A percentile compares a stretch with the other conserved stretches of the same genome.
Conservation (phyloP, 139 green algal species). For the Microglena sp. region DNA sequence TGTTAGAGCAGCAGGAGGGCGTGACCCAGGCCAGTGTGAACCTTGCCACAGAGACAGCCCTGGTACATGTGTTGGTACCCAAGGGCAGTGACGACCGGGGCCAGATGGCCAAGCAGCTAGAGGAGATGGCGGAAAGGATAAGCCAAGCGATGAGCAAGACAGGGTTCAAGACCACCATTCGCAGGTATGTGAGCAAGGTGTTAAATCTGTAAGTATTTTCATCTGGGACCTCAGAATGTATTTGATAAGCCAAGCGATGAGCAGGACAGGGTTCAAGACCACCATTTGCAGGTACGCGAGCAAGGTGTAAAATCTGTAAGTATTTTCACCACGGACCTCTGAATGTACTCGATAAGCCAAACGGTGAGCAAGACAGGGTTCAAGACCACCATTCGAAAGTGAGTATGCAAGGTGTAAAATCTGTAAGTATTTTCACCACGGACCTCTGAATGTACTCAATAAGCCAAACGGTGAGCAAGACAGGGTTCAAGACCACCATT, state of each 20-base stretch:
- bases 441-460: too few species aligned
- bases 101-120: background rate
- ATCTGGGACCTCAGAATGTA: too few species aligned
- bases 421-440: too few species aligned
- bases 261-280: constrained; percentile 32
- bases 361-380: constrained; percentile 39
- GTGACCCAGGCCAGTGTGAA: constrained; percentile 70
- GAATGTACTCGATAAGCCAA: background rate
- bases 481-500: constrained; percentile 28
- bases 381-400: constrained; percentile 15
- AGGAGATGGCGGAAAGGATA: background rate
- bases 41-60: constrained; percentile 78
- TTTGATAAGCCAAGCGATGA: constrained; percentile 15
- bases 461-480: constrained; percentile 18
- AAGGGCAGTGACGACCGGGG: background rate
- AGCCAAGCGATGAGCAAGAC: constrained; percentile 19
- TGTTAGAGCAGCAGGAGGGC: constrained; percentile 11
- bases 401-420: too few species aligned
- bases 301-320: too few species aligned
- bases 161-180: constrained; percentile 29
- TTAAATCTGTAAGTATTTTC: too few species aligned
- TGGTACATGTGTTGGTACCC: constrained; percentile 59
- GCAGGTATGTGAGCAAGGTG: too few species aligned
- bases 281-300: constrained; percentile 15
- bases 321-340: too few species aligned